These are phyloP conservation scores for Syzygium jambos DNA, from an alignment of 345 rosid genomes.

Conservation along the genomic window DNA sequence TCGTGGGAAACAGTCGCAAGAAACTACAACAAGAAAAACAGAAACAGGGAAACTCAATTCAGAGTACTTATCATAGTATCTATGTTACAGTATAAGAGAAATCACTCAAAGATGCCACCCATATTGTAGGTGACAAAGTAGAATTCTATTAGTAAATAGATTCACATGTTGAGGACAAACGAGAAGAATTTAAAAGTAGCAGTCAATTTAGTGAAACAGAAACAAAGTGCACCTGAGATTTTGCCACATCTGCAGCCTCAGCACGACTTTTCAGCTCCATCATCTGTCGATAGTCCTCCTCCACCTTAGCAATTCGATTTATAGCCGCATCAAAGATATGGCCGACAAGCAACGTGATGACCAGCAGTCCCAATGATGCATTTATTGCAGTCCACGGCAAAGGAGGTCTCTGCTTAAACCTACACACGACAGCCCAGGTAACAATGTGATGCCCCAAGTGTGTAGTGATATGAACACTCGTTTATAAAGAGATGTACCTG, in stretches of 20 bases:
- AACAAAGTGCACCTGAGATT: constrained; percentile 63
- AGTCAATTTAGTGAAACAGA: not conserved
- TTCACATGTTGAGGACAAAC: not conserved
- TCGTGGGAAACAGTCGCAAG: constrained; percentile 98
- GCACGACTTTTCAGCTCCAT: constrained; percentile 82
- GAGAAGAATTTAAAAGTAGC: not conserved
- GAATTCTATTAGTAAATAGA: not conserved
- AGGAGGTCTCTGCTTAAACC: constrained; percentile 76
- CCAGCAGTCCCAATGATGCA: constrained; percentile 46
- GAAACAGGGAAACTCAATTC: not conserved
- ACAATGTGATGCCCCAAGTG: not conserved
- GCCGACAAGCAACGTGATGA: constrained; percentile 66
- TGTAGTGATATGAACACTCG: not conserved
- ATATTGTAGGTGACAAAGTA: not conserved
- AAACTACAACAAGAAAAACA: constrained; percentile 38
- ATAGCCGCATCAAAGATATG: constrained; percentile 75
- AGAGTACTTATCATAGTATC: not conserved
- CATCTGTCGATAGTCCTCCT: constrained; percentile 68
- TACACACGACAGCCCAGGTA: constrained; percentile 7
- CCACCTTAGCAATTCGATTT: constrained; percentile 64
- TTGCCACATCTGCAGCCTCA: constrained; percentile 97
- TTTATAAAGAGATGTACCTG: constrained; percentile 37
- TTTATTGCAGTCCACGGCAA: constrained; percentile 74
- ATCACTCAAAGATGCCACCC: not conserved
- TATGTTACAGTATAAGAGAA: not conserved